phyloP scores from a whole-genome alignment of 768 basidiomycete species.

The Brasilioporus rufonigricans region DNA sequence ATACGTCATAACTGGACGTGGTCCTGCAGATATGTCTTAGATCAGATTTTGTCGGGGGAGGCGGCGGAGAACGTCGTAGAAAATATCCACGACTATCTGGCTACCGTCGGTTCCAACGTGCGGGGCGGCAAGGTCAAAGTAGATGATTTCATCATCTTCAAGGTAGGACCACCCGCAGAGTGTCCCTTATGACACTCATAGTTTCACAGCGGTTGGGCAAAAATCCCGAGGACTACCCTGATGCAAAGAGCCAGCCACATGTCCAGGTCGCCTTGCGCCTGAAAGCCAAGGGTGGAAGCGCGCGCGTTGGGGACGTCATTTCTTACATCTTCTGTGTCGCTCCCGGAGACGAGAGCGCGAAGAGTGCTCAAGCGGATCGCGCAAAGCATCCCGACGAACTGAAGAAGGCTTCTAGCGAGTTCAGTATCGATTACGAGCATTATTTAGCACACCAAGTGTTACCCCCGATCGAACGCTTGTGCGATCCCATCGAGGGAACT shows the following conservation, averaged over 20 bases:
- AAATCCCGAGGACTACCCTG: slow-evolving; percentile 95
- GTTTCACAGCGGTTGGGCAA: slow-evolving; percentile 81
- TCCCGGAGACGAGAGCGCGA: slow-evolving; percentile 68
- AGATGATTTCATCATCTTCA: slow-evolving; percentile 95
- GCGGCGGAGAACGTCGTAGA: slow-evolving; percentile 86
- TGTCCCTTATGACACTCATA: background rate
- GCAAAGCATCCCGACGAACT: slow-evolving; percentile 95
- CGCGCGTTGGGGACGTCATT: slow-evolving; percentile 89
- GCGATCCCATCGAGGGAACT: slow-evolving; percentile 95
- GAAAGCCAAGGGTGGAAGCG: slow-evolving; percentile 79
- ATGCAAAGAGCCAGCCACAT: slow-evolving; percentile 92
- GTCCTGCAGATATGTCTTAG: slow-evolving; percentile 73
- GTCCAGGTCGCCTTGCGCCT: slow-evolving; percentile 93
- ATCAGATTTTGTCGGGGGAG: slow-evolving; percentile 89
- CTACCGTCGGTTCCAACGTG: slow-evolving; percentile 72
- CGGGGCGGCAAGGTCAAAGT: slow-evolving; percentile 72
- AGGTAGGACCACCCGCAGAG: slow-evolving; percentile 48
- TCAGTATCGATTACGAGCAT: slow-evolving; percentile 87
- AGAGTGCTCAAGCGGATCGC: slow-evolving; percentile 79
- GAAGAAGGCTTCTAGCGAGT: slow-evolving; percentile 52
- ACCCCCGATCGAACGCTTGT: slow-evolving; percentile 92
- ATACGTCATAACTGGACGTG: slow-evolving; percentile 1
- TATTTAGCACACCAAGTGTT: slow-evolving; percentile 91
- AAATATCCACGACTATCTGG: slow-evolving; percentile 89
- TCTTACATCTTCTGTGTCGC: slow-evolving; percentile 90